Base-by-base conservation (phyloP, 768 basidiomycete genomes). In the Tephrocybe sp. region DNA sequence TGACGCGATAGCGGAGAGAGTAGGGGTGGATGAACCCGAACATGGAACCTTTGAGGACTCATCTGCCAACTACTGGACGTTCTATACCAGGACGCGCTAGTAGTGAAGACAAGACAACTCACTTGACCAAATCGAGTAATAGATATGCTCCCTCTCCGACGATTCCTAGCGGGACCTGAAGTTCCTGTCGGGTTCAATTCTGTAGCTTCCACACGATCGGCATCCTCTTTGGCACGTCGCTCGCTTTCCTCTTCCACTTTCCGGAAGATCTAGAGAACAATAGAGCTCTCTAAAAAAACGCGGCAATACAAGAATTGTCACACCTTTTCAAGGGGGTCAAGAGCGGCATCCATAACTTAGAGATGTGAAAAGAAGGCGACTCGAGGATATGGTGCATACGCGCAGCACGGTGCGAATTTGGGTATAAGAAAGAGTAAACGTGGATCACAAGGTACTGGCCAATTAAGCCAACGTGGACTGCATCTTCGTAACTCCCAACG, bases 121-220 rank as follows among this genome's bases (percentile, higher is more conserved):
- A 84, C 82, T 74, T 83, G 77, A 22, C 84, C 83, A 55, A 84
- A 80, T 15, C 79, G 72, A 46, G 80, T 80, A 35, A 86, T 72
- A 1, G 82, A 83, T 30, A 86, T 71, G 44, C 78, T 82, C 15
- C 76, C 77, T 39, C 75, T 66, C 49, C 75, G 69, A 36, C 71
- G 67, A 32, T 65, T 64, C 42, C 70, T 75, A n/a, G 57, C 60
- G 56, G 59, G 67, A 47, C 27, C 64, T 32, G 46, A 54, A 44
- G 36, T 40, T 47, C 35, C 16, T 24, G 22, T 12, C 22, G 21
- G 43, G 35, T 44, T 34, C 22, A 40, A 22, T 34, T 39, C 42
- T 9, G 40, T 28, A 8, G 34, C 13, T 47, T 39, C 42, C 38
- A 24, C 36, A 35, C 32, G 22, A 41, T 45, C 18, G 9, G 30